Conservation (phyloP, 2,329 filamentous ascomycete species). For the Blumeriella jaapii region DNA sequence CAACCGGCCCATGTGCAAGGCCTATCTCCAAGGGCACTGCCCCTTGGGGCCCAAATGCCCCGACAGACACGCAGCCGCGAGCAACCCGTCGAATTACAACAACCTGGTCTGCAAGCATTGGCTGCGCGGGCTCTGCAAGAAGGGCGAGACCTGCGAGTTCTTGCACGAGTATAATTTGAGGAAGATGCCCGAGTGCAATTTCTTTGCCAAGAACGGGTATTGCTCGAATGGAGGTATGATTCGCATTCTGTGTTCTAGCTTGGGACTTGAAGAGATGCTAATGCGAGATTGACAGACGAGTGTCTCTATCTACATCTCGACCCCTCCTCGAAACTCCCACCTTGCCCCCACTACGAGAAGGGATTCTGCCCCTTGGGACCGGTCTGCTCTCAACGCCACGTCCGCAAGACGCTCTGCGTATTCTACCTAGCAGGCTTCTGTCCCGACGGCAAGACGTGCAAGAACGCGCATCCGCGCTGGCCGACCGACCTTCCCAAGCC, state of each 20-base stretch:
- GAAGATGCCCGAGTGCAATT: constrained; percentile 97
- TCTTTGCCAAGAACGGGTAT: constrained; percentile 86
- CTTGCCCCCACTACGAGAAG: constrained; percentile 84
- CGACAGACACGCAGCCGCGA: constrained; percentile 56
- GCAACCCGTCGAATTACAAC: constrained; percentile 46
- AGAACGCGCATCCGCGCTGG: constrained; percentile 74
- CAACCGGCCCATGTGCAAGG: constrained; percentile 71
- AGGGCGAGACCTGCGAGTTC: constrained; percentile 94
- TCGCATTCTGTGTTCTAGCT: too few relatives aligned
- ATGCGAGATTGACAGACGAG: constrained; percentile 47
- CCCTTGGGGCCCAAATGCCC: constrained; percentile 74
- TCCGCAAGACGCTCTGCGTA: constrained; percentile 66
- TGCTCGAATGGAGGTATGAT: constrained; percentile 70
- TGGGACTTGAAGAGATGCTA: too few relatives aligned
- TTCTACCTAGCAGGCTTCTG: constrained; percentile 94
- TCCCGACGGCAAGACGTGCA: constrained; percentile 68
- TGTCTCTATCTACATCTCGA: constrained; percentile 89
- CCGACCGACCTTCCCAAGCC: constrained; percentile 61
- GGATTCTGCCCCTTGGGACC: constrained; percentile 92
- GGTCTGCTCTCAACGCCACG: constrained; percentile 77
- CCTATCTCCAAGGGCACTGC: constrained; percentile 77
- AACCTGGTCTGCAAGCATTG: constrained; percentile 97
- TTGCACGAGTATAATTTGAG: constrained; percentile 97
- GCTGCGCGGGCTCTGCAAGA: constrained; percentile 94
- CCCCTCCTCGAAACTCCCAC: constrained; percentile 64